These are phyloP conservation scores for Yamadazyma friedrichii DNA, from an alignment of 1,139 yeast species.

Conservation along the genomic window DNA sequence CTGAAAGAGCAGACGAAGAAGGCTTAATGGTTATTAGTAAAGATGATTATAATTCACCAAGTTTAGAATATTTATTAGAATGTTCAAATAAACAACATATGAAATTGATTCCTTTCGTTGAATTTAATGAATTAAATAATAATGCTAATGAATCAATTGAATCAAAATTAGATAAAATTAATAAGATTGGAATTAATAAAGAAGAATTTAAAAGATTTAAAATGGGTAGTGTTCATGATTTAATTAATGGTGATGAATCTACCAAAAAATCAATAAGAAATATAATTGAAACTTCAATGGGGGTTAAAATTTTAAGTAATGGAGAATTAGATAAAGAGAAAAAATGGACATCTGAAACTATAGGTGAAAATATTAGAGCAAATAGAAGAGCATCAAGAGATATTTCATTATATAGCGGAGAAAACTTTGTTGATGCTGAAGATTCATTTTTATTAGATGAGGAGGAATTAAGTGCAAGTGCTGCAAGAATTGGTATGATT, in stretches of 20 bases:
- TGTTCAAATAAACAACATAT: conserved; percentile 18
- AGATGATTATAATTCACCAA: conserved; percentile 23
- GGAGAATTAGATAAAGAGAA: conserved; percentile 5
- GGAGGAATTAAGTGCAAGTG: conserved; percentile 28
- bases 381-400: conserved; percentile 17
- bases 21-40: conserved; percentile 27
- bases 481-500: conserved; percentile 37
- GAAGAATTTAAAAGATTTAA: conserved; percentile 7
- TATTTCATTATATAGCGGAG: conserved; percentile 16
- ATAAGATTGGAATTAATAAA: conserved; percentile 11
- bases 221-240: conserved; percentile 6
- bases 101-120: conserved; percentile 20
- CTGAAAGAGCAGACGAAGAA: conserved; percentile 21
- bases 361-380: conserved; percentile 14
- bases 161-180: conserved; percentile 19
- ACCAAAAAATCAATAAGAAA: conserved; percentile 3
- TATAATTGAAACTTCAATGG: conserved; percentile 5
- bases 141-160: conserved; percentile 21
- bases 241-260: conserved; percentile 9
- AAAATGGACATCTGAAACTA: conserved; percentile 8
- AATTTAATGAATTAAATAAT: conserved; percentile 14
- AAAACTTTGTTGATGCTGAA: conserved; percentile 34
- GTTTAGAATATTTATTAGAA: conserved; percentile 20
- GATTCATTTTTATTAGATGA: conserved; percentile 30
- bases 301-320: conserved; percentile 3